Conservation (phyloP, 208 protist genomes). For the Trypanosoma platydactyli region DNA sequence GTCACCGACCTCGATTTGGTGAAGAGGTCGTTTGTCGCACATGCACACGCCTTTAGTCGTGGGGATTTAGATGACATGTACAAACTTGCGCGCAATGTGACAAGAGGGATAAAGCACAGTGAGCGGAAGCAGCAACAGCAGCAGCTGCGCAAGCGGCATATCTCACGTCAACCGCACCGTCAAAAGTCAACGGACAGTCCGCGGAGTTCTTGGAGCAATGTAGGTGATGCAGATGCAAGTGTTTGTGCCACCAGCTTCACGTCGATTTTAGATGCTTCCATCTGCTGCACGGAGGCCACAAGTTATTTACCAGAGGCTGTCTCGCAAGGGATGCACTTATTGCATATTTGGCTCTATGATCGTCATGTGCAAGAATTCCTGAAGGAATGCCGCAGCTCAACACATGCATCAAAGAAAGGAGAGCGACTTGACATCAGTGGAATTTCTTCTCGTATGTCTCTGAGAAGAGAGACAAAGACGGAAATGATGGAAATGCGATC, state of each 20-base stretch:
- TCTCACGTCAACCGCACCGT: background rate
- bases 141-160: background rate
- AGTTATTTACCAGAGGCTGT: background rate
- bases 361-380: slow-evolving; percentile 14
- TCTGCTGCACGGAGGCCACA: slow-evolving; percentile 1
- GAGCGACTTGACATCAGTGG: background rate
- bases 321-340: slow-evolving; percentile 14
- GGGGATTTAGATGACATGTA: slow-evolving; percentile 41
- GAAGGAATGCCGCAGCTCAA: background rate
- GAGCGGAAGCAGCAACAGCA: slow-evolving; percentile 14
- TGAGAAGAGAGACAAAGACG: background rate
- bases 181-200: background rate
- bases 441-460: background rate
- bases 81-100: slow-evolving; percentile 18
- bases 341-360: slow-evolving; percentile 28
- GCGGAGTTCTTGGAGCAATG: background rate
- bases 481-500: slow-evolving; percentile 7
- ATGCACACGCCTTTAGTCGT: slow-evolving; percentile 38
- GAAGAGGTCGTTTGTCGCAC: slow-evolving; percentile 51
- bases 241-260: background rate
- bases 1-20: slow-evolving; percentile 59
- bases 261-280: slow-evolving; percentile 1
- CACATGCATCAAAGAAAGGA: background rate
- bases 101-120: slow-evolving; percentile 10
- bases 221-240: background rate